phyloP scores from a whole-genome alignment of 2,329 filamentous ascomycete genomes.

The Fusarium palustre region DNA sequence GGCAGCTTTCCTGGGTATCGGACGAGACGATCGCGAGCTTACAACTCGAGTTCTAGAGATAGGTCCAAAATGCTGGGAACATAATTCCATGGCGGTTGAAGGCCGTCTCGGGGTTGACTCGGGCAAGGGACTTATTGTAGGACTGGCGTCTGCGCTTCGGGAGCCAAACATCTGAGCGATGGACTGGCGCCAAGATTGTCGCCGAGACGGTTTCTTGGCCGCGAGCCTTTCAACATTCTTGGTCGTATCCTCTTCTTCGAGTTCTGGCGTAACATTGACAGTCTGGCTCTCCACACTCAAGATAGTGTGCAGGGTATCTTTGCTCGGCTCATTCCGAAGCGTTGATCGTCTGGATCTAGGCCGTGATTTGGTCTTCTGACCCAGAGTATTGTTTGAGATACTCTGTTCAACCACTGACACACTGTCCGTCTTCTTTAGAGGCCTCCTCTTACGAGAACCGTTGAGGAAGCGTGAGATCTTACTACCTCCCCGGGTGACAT shows the following conservation, averaged over 20 bases:
- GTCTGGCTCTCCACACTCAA: conserved; percentile 61
- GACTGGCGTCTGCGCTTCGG: conserved; percentile 24
- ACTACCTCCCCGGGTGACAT: conserved; percentile 6
- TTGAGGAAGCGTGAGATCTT: conserved; percentile 38
- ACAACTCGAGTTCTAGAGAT: conserved; percentile 1
- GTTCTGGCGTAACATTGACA: conserved; percentile 2
- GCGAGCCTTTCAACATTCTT: not conserved
- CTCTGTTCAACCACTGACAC: conserved; percentile 18
- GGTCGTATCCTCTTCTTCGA: conserved; percentile 7
- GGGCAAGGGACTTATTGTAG: conserved; percentile 10
- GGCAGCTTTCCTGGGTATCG: conserved; percentile 5
- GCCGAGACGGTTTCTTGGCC: conserved; percentile 27
- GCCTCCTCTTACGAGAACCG: conserved; percentile 37
- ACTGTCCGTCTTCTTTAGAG: conserved; percentile 36
- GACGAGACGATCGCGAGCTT: conserved; percentile 9
- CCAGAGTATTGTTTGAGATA: conserved; percentile 49
- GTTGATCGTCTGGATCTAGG: conserved; percentile 53
- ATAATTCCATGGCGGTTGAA: conserved; percentile 20
- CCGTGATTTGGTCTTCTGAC: conserved; percentile 38
- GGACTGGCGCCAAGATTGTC: conserved; percentile 37
- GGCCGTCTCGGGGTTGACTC: conserved; percentile 19
- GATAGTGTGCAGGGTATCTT: conserved; percentile 63
- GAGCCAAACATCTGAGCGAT: conserved; percentile 35
- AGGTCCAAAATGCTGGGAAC: not conserved
- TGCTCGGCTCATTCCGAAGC: conserved; percentile 56